Percentiles rank a stretch among this genome's conserved stretches.
These are phyloP conservation scores for Pedinophyceae sp. DNA, from an alignment of 139 green algal species.

Conservation along the genomic window DNA sequence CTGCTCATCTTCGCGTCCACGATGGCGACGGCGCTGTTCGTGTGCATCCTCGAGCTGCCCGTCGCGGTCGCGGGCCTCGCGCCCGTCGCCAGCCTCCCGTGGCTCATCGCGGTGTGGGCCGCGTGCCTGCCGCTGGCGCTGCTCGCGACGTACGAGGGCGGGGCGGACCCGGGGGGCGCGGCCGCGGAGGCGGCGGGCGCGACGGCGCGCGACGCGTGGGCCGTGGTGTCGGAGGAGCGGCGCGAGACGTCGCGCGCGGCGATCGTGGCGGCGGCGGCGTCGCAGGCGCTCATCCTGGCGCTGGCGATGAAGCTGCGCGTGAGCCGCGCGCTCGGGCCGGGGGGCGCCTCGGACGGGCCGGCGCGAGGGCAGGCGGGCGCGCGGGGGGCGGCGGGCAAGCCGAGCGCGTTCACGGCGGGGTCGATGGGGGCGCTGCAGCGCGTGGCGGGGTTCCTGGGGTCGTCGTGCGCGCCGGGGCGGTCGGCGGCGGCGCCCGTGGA, in stretches of 20 bases:
- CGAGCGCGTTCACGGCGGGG: not conserved
- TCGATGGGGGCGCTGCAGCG: conserved; percentile 8
- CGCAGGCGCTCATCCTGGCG: conserved; percentile 67
- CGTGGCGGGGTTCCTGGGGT: conserved; percentile 25
- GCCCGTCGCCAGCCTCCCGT: too few species aligned
- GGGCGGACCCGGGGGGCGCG: too few species aligned
- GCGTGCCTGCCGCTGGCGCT: not conserved
- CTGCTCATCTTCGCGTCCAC: conserved; percentile 32
- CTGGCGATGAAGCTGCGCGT: conserved; percentile 82
- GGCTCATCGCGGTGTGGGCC: not conserved
- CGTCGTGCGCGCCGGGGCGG: conserved; percentile 8
- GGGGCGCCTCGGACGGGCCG: conserved; percentile 1
- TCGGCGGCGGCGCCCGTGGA: not conserved
- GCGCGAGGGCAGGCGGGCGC: not conserved
- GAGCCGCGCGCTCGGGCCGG: conserved; percentile 13
- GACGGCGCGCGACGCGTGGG: conserved; percentile 10
- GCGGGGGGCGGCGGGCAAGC: not conserved
- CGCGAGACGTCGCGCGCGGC: conserved; percentile 22
- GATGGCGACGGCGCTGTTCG: conserved; percentile 40
- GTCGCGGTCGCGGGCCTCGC: conserved; percentile 6
- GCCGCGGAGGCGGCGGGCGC: too few species aligned
- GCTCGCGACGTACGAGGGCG: not conserved
- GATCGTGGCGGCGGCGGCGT: conserved; percentile 58
- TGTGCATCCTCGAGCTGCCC: conserved; percentile 54
- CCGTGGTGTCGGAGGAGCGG: conserved; percentile 33